phyloP scores from a whole-genome alignment of 805 yeast species.

The Metschnikowia orientalis region DNA sequence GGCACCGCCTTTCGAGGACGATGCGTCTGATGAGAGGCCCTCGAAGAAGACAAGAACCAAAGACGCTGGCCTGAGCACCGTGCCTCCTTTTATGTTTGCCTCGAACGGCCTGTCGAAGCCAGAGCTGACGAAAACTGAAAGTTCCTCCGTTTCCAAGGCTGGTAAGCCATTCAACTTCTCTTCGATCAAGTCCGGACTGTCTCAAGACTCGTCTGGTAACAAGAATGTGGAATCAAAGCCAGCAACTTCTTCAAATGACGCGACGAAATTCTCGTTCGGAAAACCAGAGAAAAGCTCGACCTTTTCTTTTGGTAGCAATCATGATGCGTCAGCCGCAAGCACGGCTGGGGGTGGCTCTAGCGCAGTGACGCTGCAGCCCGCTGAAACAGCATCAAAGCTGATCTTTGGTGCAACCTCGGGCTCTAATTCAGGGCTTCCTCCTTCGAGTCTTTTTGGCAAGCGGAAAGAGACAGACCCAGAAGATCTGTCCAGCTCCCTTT shows the following conservation, averaged over 20 bases:
- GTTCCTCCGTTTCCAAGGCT: too few relatives aligned
- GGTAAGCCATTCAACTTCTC: too few relatives aligned
- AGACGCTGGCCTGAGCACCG: too few relatives aligned
- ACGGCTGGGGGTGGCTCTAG: too few relatives aligned
- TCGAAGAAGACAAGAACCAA: slow-evolving; percentile 3
- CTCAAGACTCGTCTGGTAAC: too few relatives aligned
- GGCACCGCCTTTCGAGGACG: slow-evolving; percentile 5
- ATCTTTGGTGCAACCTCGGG: not conserved
- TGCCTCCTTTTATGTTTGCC: too few relatives aligned
- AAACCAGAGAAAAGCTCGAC: slow-evolving; percentile 1
- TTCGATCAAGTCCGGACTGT: too few relatives aligned
- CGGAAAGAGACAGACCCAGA: not conserved
- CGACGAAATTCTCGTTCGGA: not conserved
- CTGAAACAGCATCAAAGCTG: not conserved
- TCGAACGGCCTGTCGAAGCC: too few relatives aligned
- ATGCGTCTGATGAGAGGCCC: slow-evolving; percentile 2
- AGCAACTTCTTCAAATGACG: not conserved
- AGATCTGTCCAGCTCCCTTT: slow-evolving; percentile 2
- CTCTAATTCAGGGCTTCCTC: too few relatives aligned
- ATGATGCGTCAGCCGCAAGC: not conserved
- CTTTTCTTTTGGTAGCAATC: slow-evolving; percentile 5
- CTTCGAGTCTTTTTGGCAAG: slow-evolving; percentile 1
- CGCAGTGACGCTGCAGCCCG: too few relatives aligned
- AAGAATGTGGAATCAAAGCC: too few relatives aligned
- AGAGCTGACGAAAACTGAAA: too few relatives aligned